Percentiles rank a stretch among this genome's conserved stretches.
These are phyloP conservation scores for Aureobasidium vineae DNA, from an alignment of 2,329 filamentous ascomycete genomes.

Conservation along the genomic window DNA sequence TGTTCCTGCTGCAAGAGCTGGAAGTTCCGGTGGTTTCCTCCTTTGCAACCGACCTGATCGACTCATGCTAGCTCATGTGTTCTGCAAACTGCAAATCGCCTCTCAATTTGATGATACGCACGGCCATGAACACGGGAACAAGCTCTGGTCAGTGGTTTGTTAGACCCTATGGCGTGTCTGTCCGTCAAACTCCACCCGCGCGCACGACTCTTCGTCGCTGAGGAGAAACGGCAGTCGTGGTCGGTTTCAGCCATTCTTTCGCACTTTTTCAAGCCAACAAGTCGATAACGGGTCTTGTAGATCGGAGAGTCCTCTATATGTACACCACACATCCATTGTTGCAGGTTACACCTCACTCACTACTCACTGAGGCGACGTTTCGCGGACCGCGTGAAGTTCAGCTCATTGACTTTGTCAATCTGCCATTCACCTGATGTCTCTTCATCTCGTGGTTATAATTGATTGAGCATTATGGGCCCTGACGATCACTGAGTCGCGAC, in stretches of 20 bases:
- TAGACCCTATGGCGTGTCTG: not conserved
- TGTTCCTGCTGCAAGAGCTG: not conserved
- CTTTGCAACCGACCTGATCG: slow-evolving; percentile 6
- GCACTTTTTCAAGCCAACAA: not conserved
- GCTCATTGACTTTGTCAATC: not conserved
- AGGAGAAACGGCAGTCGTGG: not conserved
- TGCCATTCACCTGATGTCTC: not conserved
- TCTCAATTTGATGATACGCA: not conserved
- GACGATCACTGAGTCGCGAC: slow-evolving; percentile 20
- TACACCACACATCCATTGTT: not conserved
- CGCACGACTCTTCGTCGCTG: not conserved
- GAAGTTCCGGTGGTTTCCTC: not conserved
- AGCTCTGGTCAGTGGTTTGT: slow-evolving; percentile 18
- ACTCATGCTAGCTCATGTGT: not conserved
- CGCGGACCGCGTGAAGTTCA: not conserved
- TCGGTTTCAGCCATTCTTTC: not conserved
- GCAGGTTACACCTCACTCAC: not conserved
- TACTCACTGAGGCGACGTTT: not conserved
- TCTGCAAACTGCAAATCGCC: not conserved
- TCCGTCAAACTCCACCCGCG: not conserved
- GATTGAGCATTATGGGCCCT: not conserved
- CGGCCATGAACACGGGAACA: not conserved
- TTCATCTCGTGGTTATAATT: not conserved
- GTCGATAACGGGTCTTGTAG: not conserved
- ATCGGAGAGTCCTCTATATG: not conserved